Evolutionary conservation across 1,284 basidiomycete genomes (phyloP).

Genomic region (Sphagnurus paluster): DNA sequence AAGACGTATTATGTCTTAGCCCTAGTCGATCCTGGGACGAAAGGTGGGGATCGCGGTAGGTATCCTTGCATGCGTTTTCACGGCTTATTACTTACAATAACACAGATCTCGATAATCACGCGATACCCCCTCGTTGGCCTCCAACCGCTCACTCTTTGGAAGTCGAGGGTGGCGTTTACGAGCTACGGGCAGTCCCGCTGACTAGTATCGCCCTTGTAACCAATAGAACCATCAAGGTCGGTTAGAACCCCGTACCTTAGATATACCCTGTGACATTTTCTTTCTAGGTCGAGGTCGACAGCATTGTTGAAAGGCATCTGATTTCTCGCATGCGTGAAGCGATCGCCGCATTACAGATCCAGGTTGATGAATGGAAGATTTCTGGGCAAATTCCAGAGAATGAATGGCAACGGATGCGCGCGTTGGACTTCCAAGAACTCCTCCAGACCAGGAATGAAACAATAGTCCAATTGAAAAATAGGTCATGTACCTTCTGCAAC

Average conservation of each 20-base stretch:
- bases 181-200: conserved; percentile 67
- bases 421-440: conserved; percentile 92
- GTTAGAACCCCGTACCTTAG: conserved; percentile 1
- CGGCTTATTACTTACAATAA: not conserved
- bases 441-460: conserved; percentile 63
- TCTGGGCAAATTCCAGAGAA: conserved; percentile 62
- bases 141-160: conserved; percentile 48
- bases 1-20: conserved; percentile 76
- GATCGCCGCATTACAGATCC: conserved; percentile 44
- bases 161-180: conserved; percentile 63
- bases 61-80: not conserved
- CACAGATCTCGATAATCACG: conserved; percentile 62
- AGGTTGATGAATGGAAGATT: conserved; percentile 59
- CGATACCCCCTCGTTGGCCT: conserved; percentile 78
- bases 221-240: conserved; percentile 65
- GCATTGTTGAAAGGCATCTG: conserved; percentile 64
- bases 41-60: conserved; percentile 55
- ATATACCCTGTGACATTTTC: not conserved
- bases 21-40: conserved; percentile 68
- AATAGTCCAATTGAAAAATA: conserved; percentile 40
- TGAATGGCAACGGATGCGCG: conserved; percentile 82
- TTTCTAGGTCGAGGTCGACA: conserved; percentile 67
- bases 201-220: conserved; percentile 83
- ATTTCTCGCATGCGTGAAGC: conserved; percentile 64
- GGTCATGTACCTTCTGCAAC: conserved; percentile 57